Evolutionary conservation across 257 asterid species (phyloP).

Genomic region (Solanum pinnatisectum): DNA sequence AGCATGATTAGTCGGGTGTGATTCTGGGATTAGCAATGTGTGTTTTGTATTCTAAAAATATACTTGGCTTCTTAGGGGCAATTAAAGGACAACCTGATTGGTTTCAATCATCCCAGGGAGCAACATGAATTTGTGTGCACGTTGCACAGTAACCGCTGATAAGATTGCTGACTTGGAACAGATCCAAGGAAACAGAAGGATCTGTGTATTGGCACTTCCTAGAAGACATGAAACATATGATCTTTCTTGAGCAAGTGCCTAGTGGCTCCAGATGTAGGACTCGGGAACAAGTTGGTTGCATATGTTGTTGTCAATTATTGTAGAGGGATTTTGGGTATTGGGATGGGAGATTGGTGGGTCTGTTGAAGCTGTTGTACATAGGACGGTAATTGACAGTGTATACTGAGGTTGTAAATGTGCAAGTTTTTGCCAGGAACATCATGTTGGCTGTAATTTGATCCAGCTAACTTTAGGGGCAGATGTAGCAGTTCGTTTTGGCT

Average conservation of each 20-base stretch:
- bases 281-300: conserved; percentile 1
- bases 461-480: neutral
- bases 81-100: neutral
- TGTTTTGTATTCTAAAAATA: neutral
- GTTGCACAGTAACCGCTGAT: neutral
- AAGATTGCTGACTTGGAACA: neutral
- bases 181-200: conserved; percentile 1
- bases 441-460: conserved; percentile 5
- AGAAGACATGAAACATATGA: neutral
- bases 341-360: neutral
- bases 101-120: neutral
- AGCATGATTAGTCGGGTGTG: conserved; percentile 57
- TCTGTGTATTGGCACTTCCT: neutral
- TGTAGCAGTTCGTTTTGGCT: conserved; percentile 1
- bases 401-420: conserved; percentile 21
- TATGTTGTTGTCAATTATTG: neutral
- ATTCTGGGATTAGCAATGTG: conserved; percentile 8
- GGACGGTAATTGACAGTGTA: conserved; percentile 5
- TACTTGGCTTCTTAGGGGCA: neutral
- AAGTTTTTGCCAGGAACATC: conserved; percentile 6
- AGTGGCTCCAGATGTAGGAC: neutral
- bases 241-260: neutral
- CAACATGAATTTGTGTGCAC: neutral
- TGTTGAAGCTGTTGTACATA: conserved; percentile 15
- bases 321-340: neutral